A percentile compares a stretch with the other conserved stretches of the same genome.
Evolutionary conservation across 495 filamentous ascomycete species (phyloP).

Genomic region (Penicillium odoratum): DNA sequence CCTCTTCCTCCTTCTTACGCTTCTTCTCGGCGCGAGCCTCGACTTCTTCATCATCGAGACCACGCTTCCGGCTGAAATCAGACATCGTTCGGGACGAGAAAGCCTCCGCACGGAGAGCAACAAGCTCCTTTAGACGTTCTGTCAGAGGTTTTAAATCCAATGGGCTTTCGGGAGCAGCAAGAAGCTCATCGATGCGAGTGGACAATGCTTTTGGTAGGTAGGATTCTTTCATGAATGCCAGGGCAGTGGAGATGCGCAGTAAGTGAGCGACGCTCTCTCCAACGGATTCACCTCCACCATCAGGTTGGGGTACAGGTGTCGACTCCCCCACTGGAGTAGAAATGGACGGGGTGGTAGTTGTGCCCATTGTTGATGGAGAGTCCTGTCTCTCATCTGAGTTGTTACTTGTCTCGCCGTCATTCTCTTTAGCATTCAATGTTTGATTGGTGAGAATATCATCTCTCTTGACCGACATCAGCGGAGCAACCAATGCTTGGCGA

Average conservation of each 20-base stretch:
- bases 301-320: slow-evolving; percentile 31
- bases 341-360: slow-evolving; percentile 37
- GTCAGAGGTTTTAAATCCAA: slow-evolving; percentile 71
- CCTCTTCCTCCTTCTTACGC: slow-evolving; percentile 69
- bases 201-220: slow-evolving; percentile 63
- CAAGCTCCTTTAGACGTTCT: slow-evolving; percentile 62
- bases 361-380: slow-evolving; percentile 37
- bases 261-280: slow-evolving; percentile 56
- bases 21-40: slow-evolving; percentile 56
- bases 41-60: slow-evolving; percentile 66
- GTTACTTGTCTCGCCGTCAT: slow-evolving; percentile 22
- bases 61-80: slow-evolving; percentile 76
- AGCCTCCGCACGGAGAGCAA: slow-evolving; percentile 66
- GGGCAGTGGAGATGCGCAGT: slow-evolving; percentile 70
- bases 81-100: slow-evolving; percentile 61
- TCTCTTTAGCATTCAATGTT: slow-evolving; percentile 14
- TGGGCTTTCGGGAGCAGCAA: slow-evolving; percentile 44
- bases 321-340: slow-evolving; percentile 46
- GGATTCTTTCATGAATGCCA: slow-evolving; percentile 71
- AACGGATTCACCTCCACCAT: slow-evolving; percentile 31
- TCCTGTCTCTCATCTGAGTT: slow-evolving; percentile 33
- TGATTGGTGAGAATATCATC: slow-evolving; percentile 34
- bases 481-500: slow-evolving; percentile 68
- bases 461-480: slow-evolving; percentile 62
- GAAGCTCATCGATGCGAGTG: slow-evolving; percentile 44